Evolutionary conservation across 139 green algal genomes (phyloP), one percentile per base, ranked within the genome.

Genomic region (Desmodesmus armatus): DNA sequence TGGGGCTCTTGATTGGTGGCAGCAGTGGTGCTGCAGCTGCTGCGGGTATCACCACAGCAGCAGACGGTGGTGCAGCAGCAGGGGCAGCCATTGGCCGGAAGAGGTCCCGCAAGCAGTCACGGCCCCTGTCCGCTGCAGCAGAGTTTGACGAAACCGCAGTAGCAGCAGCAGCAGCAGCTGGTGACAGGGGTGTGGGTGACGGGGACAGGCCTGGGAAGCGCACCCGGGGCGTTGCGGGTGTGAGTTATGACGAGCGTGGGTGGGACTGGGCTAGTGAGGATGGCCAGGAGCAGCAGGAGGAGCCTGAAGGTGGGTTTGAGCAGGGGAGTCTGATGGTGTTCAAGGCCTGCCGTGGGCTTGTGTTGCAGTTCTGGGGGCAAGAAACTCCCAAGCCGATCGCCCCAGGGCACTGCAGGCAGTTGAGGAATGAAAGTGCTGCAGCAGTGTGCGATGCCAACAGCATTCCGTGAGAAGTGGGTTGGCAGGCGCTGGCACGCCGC

Each of bases 211-310:
- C n/a, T 37, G 41, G 76, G 37, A 71, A 71, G 37, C 55, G 55
- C 53, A 58, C 55, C 2, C 53, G 76, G 6, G 31, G 76, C 4
- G 75, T 13, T 29, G 53, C 23, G 5, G 35, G n/a, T 80, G 71
- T 41, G 3, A 21, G 39, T 40, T 49, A 82, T 37, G 25, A 69
- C 1, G 74, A 58, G 21, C 49, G 49, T 67, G 74, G 70, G 33
- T 51, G 33, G 29, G 37, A 6, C 0, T 82, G 41, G n/a, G 74
- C 74, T 2, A 51, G 19, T 9, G 69, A 49, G 21, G 74, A 82
- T 5, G 60, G 43, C 23, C 49, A 82, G 27, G 51, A 82, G 51
- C 33, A 82, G n/a, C 71, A 79, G 4, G 40, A 25, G 29, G 41
- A 3, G 41, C 29, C 43, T n/a, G n/a, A n/a, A 40, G 27, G 49